phyloP scores from a whole-genome alignment of 179 eudicot species.

The Gypsophila paniculata region DNA sequence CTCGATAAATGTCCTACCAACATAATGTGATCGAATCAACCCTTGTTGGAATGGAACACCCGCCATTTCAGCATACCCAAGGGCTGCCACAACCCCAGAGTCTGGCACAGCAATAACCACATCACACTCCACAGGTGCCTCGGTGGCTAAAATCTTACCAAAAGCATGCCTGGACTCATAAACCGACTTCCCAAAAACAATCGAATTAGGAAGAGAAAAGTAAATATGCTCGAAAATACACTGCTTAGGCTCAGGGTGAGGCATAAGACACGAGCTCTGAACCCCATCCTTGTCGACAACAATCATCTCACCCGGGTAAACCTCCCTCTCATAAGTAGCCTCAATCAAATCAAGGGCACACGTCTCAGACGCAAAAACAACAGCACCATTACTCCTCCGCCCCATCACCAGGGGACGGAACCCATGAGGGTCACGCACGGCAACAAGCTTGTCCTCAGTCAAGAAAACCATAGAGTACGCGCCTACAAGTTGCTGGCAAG shows the following conservation, averaged over 20 bases:
- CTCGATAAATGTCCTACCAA: constrained; percentile 77
- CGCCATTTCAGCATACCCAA: constrained; percentile 72
- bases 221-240: constrained; percentile 87
- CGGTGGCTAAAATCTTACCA: constrained; percentile 62
- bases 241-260: constrained; percentile 61
- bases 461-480: constrained; percentile 49
- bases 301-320: constrained; percentile 67
- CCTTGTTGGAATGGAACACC: constrained; percentile 83
- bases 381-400: constrained; percentile 42
- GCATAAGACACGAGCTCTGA: constrained; percentile 35
- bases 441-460: constrained; percentile 46
- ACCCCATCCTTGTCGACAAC: constrained; percentile 60
- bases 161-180: constrained; percentile 56
- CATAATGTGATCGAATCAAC: constrained; percentile 71
- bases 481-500: constrained; percentile 43
- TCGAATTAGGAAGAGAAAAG: constrained; percentile 63
- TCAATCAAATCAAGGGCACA: constrained; percentile 50
- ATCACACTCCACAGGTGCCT: constrained; percentile 70
- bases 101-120: constrained; percentile 87
- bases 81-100: constrained; percentile 81
- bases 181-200: constrained; percentile 72
- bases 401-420: constrained; percentile 67
- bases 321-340: constrained; percentile 62
- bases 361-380: constrained; percentile 53
- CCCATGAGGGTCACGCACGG: constrained; percentile 49